Base-by-base conservation (phyloP, 2,329 filamentous ascomycete species). In the Ceratocystis variospora region DNA sequence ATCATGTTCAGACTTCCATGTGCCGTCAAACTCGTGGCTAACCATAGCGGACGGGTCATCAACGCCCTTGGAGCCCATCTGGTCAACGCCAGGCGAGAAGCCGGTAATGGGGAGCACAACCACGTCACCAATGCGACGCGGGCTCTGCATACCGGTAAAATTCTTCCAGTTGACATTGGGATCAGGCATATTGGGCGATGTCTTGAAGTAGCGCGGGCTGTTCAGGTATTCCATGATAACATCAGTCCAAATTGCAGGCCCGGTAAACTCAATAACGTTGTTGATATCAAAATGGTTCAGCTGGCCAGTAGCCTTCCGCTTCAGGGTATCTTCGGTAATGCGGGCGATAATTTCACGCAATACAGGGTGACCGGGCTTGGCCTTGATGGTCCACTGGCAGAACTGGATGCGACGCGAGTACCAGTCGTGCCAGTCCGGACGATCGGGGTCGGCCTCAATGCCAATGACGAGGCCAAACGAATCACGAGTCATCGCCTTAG, bases 321-420 rank as follows among this genome's bases (percentile, higher is more conserved):
- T 79, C 62, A 97, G 79, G 0, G 92, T 89, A 74, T 92, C 85
- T 70, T 89, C 82, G 0, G 93, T 96, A 72, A 99, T 92, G 70
- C 86, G 87, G 15, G 88, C 81, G 41, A 99, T 90, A 68, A 96
- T 84, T 68, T 96, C 90, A 69, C 92, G 85, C 67, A 99, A 81
- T 12, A 96, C 85, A 0, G 94, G 94, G 74, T 99, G 94, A 10
- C 94, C 94, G 0, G 93, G 88, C 76, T 99, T 99, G 67, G 89
- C 80, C 76, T 97, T 93, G 69, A 99, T 96, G 0, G 94, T 99
- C 94, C 94, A 99, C 75, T 99, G 94, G 77, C 94, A 99, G 76
- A 99, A 97, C 74, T 97, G 94, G 68, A 99, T 92, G 69, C 93
- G 85, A 68, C 94, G 88, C 69, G 90, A 94, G 79, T 97, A 99